Conservation (phyloP, 176 grass and related monocot species). For the Calamus simplicifolius region DNA sequence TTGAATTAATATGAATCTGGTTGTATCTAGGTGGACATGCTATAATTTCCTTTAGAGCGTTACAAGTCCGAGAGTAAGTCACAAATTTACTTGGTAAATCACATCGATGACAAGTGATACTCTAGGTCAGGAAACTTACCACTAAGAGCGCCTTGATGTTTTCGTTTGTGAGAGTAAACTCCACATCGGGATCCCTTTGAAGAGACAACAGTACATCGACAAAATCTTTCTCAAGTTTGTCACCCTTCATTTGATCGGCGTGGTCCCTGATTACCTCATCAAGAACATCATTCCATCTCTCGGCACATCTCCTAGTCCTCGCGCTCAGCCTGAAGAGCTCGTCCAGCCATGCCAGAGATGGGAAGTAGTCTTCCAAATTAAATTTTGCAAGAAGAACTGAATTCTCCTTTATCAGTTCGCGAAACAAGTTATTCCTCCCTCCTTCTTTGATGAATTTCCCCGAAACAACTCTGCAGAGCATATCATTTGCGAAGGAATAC, state of each 20-base stretch:
- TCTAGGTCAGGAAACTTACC: neutral
- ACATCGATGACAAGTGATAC: too few relatives aligned
- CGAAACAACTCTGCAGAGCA: constrained; percentile 30
- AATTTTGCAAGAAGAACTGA: neutral
- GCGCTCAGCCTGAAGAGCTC: constrained; percentile 9
- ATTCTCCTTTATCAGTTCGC: neutral
- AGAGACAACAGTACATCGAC: constrained; percentile 35
- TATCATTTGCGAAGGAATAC: constrained; percentile 8
- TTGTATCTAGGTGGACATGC: too few relatives aligned
- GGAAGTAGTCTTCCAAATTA: constrained; percentile 30
- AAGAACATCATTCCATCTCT: constrained; percentile 34
- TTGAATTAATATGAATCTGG: too few relatives aligned
- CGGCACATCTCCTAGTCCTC: constrained; percentile 16
- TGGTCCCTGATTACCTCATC: constrained; percentile 31
- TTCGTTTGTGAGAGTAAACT: constrained; percentile 26
- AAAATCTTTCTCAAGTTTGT: constrained; percentile 24
- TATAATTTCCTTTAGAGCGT: too few relatives aligned
- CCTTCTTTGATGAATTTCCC: constrained; percentile 9
- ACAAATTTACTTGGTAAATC: too few relatives aligned
- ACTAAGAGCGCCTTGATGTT: constrained; percentile 29
- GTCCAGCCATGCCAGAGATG: constrained; percentile 27
- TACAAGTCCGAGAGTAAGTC: too few relatives aligned
- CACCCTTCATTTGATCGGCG: neutral
- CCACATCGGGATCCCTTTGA: constrained; percentile 3
- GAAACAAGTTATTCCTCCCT: neutral